phyloP scores from a whole-genome alignment of 202 grass and related monocot genomes.

The Setaria viridis region DNA sequence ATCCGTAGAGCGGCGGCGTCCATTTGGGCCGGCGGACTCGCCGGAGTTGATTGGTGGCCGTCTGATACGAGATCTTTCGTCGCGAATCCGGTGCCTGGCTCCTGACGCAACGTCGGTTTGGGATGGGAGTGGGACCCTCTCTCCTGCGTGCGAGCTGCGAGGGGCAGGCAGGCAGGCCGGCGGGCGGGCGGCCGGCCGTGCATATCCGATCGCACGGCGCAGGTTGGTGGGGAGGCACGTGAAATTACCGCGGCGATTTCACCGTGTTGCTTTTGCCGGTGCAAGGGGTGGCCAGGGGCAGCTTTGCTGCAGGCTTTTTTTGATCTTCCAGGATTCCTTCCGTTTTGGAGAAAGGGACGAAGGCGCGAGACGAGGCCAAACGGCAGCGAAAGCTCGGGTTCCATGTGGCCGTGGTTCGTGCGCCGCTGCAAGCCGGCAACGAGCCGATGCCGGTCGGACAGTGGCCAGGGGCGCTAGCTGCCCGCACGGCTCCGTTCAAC shows the following conservation, averaged over 20 bases:
- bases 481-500: not conserved
- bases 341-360: not conserved
- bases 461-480: not conserved
- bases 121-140: too few species aligned
- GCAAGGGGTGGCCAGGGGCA: not conserved
- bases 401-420: not conserved
- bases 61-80: not conserved
- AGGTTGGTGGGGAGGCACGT: not conserved
- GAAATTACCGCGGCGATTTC: not conserved
- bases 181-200: not conserved
- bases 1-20: too few species aligned
- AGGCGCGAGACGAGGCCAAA: not conserved
- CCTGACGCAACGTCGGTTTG: too few species aligned
- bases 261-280: not conserved
- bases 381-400: too few species aligned
- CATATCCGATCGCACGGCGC: not conserved
- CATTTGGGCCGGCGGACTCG: too few species aligned
- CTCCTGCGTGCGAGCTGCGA: too few species aligned
- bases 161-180: too few species aligned
- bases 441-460: not conserved
- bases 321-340: not conserved
- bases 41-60: not conserved
- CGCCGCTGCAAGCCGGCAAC: not conserved
- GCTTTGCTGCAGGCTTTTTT: constrained; percentile 5
- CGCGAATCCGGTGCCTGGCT: not conserved